Evolutionary conservation across 2,329 filamentous ascomycete species (phyloP), one percentile per base, ranked within the genome.

Genomic region (Fusarium sp.): DNA sequence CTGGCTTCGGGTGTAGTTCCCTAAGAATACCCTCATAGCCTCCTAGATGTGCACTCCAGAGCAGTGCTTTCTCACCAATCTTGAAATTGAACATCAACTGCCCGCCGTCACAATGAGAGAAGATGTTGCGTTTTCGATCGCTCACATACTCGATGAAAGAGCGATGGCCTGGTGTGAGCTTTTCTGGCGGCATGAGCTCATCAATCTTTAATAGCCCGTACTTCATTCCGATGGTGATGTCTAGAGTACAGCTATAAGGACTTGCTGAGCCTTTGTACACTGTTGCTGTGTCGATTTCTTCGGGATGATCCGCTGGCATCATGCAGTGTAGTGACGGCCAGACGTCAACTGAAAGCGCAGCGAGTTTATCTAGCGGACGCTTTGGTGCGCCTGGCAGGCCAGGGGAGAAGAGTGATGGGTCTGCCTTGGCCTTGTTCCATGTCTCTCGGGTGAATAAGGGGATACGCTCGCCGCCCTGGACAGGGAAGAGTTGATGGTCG

Each of bases 11-110:
- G 8, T 45, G 2, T 2, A 58, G 1, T 3, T 45, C 26, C 3
- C n/a, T 20, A 0, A 58, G 12, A 3, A 58, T 58, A 3, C 56
- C 56, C 2, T 58, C 51, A 1, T 58, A 57, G 0, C 56, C 56
- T 1, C 51, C 56, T 0, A 58, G 4, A 9, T 58, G 56, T 0
- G 56, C 56, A 2, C 33, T 57, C 56, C 56, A 58, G 0, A 58
- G 56, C 1, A 58, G 3, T 0, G 40, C 33, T 3, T 38, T 58
- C 0, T 57, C 3, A 3, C 51, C 51, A 6, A 46, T 38, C 1
- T 38, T 6, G 13, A 58, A 23, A 4, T 57, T 58, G 8, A 58
- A 57, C 40, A 58, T 58, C 12, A 58, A 33, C 3, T 58, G 56
- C 0, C 40, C 56, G 1, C 56, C 56, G 6, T 58, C 40, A 4